Evolutionary conservation across 495 filamentous ascomycete species (phyloP), one percentile per base, ranked within the genome.

Genomic region (Podospora comata): DNA sequence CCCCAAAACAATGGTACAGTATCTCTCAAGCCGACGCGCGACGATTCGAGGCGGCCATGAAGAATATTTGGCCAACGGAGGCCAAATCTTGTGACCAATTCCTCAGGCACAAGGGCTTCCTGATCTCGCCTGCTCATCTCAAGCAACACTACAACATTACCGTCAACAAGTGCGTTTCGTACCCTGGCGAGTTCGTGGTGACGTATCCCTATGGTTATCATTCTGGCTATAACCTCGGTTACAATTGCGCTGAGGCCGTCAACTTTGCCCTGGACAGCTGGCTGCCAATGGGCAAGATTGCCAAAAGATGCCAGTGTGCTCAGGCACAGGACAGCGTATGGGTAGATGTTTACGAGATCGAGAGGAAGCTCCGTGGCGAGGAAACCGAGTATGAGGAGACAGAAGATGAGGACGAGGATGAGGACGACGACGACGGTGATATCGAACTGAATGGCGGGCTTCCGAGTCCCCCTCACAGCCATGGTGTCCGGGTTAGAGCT

Each of bases 1-100:
- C 95, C 13, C 95, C 95, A 4, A 99, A 99, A 77, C 95, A 99
- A 75, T 99, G 95, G 95, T 99, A 99, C 80, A 97, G 93, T 77
- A 99, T 99, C 68, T 96, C 94, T 1, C 96, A 97, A 76, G 90
- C 90, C 65, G 95, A 99, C 78, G 95, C 95, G n/a, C 85, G 92
- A 61, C 87, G 89, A 11, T 99, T 99, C 76, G 95, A 99, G 79
- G 88, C 89, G 9, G 94, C 92, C 60, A 99, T 99, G 95, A 93
- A 91, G 75, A 92, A 87, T 67, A 91, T 97, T 64, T 99, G 93
- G 92, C 92, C 94, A 3, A 91, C 89, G 30, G 96, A 98, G 75
- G 92, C 94, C n/a, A 99, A 97, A 79, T 93, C 91, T 60, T 99
- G 95, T 74, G 89, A 93, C 69, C 95, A 99, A 72, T 99, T 99